Evolutionary conservation across 2,329 filamentous ascomycete genomes (phyloP), one percentile per base, ranked within the genome.

Genomic region (Neonectria coccinea): DNA sequence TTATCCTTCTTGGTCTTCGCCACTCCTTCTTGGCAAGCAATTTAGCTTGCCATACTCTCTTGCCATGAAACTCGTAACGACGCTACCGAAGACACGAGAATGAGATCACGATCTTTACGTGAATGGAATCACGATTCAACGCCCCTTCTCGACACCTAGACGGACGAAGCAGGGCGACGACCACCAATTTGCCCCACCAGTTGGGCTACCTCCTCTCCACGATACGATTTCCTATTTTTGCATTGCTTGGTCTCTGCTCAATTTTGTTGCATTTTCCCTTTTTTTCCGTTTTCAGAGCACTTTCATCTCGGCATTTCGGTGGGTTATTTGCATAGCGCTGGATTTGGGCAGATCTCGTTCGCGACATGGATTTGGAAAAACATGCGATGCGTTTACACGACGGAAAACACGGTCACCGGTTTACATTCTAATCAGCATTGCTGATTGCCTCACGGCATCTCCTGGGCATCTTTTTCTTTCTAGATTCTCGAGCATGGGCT

Each of bases 31-130:
- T 36, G 41, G 56, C 47, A 58, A 53, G 48, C 50, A 36, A 33
- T 51, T 51, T 42, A 29, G 51, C 52, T 55, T 60, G 59, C 59
- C 60, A 51, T 44, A 60, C 48, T 61, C 55, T 67, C 56, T 67
- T 52, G 51, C 65, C 63, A 68, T 63, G 57, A 64, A 53, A 56
- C 59, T 68, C 59, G 62, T 64, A 69, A 69, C 65, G 67, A 76
- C 74, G 62, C 70, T 74, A 73, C 69, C 73, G 72, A 77, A 77
- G 77, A 77, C 72, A 69, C 56, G 70, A 61, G 67, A 68, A 72
- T 64, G 67, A 72, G 60, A 72, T 65, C 47, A 74, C 61, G 72
- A 72, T 66, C 61, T 73, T 69, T 68, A 69, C 54, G 65, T 58
- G 55, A 64, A 62, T 63, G 59, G 36, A 55, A 60, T 60, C 54